Base-by-base conservation (phyloP, 2,329 filamentous ascomycete genomes). In the Purpureocillium lavendulum region DNA sequence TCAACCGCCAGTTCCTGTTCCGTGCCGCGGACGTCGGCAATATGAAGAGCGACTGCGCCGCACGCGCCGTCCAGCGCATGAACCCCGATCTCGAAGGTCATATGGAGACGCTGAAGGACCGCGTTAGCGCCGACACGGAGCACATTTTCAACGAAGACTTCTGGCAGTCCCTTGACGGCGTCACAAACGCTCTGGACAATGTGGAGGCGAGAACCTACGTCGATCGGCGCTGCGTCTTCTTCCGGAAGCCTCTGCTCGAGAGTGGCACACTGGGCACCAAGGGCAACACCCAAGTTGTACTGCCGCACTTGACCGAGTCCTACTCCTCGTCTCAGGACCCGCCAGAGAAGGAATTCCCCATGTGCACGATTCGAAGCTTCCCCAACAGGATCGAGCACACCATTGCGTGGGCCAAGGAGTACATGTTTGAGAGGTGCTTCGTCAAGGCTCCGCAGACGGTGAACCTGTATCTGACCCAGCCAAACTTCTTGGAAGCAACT, bases 381-480 rank as follows among this genome's bases (percentile, higher is more conserved):
- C 92, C 92, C 43, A 98, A 98, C 72, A 84, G 84, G 55, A 98
- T 98, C 54, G 89, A 98, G 66, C 92, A 98, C 64, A 97, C 92
- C 1, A 98, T 98, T 60, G 92, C 92, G 3, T 98, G 92, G 92
- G 83, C 89, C 30, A 87, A 94, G 54, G 92, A 97, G 61, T 65
- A 69, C 53, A 76, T 95, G 48, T 98, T 98, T 65, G 88, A 97
- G 66, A 83, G 82, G 21, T 87, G 83, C 50, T 98, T 97, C 54
- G 88, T 94, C 51, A 92, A 90, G 52, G 88, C 88, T 26, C 85
- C 92, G 1, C 88, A 97, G 64, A 85, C 88, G 29, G 90, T 92
- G 57, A 98, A 98, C 60, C 72, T 94, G 42, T 96, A 98, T 60
- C 72, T 98, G 49, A 86, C 83, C 2, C 86, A 96, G 62, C 81